Evolutionary conservation across 768 basidiomycete genomes (phyloP), one percentile per base, ranked within the genome.

Genomic region (Auriculariales sp.): DNA sequence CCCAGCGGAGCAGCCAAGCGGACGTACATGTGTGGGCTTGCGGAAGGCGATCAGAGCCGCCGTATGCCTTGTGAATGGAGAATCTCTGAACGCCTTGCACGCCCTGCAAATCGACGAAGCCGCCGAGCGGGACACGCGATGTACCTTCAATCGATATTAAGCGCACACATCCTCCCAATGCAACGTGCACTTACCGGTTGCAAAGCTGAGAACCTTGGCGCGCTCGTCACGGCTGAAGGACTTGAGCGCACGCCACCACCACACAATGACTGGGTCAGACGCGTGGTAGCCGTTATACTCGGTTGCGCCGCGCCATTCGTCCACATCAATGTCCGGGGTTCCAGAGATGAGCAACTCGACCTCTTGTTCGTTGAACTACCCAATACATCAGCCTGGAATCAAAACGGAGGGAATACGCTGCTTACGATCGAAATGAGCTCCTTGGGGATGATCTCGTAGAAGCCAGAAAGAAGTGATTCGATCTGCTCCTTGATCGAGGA

Each of bases 191-290:
- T 27, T 42, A 34, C 62, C 67, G 1, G 95, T 94, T 12, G 92
- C 93, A 66, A 99, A 99, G 70, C 93, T 94, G 50, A 99, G 72
- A 39, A 99, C 89, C 64, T 95, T 92, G 28, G 95, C 92, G 50
- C 91, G 74, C 66, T 99, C 95, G 58, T 97, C 93, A 29, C 94
- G 85, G 56, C 86, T 90, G 69, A 97, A 97, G 7, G 91, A 94
- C 65, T 98, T 91, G 35, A 99, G 75, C 2, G 94, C 94, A 55
- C 95, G 78, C 95, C 95, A 99, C 85, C 91, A 97, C 93, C 93
- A 99, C 27, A 88, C 82, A 52, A 98, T 92, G 59, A 94, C 92
- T 4, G 94, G 89, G 62, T 99, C 93, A 2, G 84, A 86, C 58
- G 83, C 76, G 4, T 74, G 77, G 62, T 89, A 91, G 44, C 88